Base-by-base conservation (phyloP, 2,329 filamentous ascomycete species). In the Teratosphaeria viscida region DNA sequence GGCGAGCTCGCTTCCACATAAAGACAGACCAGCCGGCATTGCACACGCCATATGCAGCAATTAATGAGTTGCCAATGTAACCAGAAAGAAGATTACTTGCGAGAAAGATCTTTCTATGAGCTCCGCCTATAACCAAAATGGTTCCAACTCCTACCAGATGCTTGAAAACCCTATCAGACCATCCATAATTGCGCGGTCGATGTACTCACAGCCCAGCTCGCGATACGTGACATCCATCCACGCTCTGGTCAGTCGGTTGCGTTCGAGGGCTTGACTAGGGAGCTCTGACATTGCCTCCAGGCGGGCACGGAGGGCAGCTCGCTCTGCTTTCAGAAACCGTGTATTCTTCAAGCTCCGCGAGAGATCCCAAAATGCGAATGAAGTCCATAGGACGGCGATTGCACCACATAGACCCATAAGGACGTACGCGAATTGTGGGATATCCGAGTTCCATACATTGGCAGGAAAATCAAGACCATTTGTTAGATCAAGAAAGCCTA, bases 381-480 rank as follows among this genome's bases (percentile, higher is more conserved):
- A 60, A 0, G 76, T 75, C 53, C 81, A 72, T 2, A 74, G 59
- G 0, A 80, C 70, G 0, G 81, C 80, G 1, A 77, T 62, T 0
- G 75, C 75, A 0, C 77, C 82, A 1, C 81, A 81, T 2, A 83
- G 69, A 0, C 72, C 80, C 81, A 84, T 83, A 4, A 82, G 69
- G 0, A 77, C 74, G 0, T 77, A 68, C 8, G 79, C 81, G 56
- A 78, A 78, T 1, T 66, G 63, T 0, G 81, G 81, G 0, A 81
- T 75, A 0, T 81, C 81, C 0, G 76, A 70, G 1, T 84, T 83
- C 79, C 79, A 84, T 1, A 83, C 76, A 58, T 84, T 83, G 59
- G 81, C 81, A 0, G 81, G 79, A 58, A 83, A 83, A 63, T 84
- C 81, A 1, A 77, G 76, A 0, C 80, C 79, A 64, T 84, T 84